These are phyloP conservation scores for Aspergillus bombycis DNA, from an alignment of 2,329 filamentous ascomycete species.

Conservation along the genomic window DNA sequence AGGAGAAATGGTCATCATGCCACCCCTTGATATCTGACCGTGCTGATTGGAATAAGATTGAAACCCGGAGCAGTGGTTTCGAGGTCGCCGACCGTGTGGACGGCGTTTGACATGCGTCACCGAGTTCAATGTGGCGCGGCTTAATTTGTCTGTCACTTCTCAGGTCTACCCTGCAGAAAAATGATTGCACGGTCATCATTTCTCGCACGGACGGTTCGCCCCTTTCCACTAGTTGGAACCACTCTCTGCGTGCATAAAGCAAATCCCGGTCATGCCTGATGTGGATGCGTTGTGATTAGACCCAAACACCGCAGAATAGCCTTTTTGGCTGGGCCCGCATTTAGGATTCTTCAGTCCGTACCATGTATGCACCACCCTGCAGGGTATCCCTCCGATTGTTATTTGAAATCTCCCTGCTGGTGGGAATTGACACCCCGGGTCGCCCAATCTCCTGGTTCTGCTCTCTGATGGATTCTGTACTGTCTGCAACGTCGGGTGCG, in stretches of 20 bases:
- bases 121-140: background rate
- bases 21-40: background rate
- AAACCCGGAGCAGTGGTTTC: background rate
- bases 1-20: background rate
- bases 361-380: background rate
- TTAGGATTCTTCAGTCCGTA: background rate
- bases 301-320: background rate
- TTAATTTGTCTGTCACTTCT: background rate
- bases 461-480: background rate
- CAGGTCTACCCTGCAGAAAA: background rate
- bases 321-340: background rate
- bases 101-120: slow-evolving; percentile 2
- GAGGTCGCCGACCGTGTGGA: slow-evolving; percentile 4
- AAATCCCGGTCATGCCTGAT: background rate
- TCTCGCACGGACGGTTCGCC: background rate
- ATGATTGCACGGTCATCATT: background rate
- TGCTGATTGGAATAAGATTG: background rate
- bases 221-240: background rate
- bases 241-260: background rate
- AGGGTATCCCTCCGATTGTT: background rate
- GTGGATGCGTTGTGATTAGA: background rate
- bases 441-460: too few relatives aligned
- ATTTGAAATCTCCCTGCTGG: background rate
- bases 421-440: background rate
- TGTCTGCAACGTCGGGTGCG: background rate